Evolutionary conservation across 805 yeast species (phyloP).

Genomic region (Candida peoriensis): DNA sequence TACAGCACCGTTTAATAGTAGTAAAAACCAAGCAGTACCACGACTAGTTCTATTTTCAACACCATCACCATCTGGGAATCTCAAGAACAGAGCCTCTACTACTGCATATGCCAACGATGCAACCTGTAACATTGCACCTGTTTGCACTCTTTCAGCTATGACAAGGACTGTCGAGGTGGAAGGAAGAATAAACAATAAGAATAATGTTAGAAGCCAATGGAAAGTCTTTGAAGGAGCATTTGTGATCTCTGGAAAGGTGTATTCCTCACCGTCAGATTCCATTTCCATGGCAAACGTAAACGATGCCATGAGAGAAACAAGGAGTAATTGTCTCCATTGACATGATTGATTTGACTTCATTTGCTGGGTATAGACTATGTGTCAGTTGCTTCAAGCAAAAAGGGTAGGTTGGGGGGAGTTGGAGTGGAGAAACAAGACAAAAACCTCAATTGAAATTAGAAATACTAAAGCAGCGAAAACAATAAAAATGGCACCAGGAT

Average conservation of each 20-base stretch:
- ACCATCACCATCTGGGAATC: constrained; percentile 60
- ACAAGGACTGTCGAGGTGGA: constrained; percentile 51
- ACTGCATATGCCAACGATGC: constrained; percentile 45
- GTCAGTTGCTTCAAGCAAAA: too few relatives aligned
- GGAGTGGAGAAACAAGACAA: neutral
- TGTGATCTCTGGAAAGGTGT: constrained; percentile 32
- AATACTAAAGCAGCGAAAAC: too few relatives aligned
- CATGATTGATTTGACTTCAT: neutral
- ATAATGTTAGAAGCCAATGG: constrained; percentile 58
- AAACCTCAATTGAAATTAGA: neutral
- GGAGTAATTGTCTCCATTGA: too few relatives aligned
- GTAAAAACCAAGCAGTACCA: constrained; percentile 63
- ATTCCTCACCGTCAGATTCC: constrained; percentile 26
- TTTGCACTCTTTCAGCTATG: constrained; percentile 44
- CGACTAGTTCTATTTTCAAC: constrained; percentile 64
- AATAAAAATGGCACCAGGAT: too few relatives aligned
- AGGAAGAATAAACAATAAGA: constrained; percentile 46
- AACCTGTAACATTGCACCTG: constrained; percentile 42
- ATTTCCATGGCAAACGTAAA: constrained; percentile 20
- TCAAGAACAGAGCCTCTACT: constrained; percentile 50
- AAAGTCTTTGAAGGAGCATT: constrained; percentile 50
- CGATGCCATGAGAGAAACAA: too few relatives aligned
- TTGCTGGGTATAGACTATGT: neutral
- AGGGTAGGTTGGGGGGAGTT: too few relatives aligned
- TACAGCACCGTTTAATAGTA: constrained; percentile 40